These are phyloP conservation scores for Pythium volutum DNA, from an alignment of 352 stramenopile species.

Conservation along the genomic window DNA sequence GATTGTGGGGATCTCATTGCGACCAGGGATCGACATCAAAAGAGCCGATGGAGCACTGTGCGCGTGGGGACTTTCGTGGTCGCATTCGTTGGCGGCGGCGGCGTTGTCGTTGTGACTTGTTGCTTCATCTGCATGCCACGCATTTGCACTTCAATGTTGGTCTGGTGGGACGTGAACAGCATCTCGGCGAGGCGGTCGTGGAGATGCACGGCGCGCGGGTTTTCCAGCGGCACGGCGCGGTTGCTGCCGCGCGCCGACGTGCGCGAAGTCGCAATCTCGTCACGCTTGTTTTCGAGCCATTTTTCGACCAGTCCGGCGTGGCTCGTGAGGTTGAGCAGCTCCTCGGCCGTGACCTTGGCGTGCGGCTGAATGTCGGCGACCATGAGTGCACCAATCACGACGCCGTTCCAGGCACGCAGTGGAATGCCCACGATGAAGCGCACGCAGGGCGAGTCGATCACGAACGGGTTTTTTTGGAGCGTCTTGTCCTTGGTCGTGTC, in stretches of 20 bases:
- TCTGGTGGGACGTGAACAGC: slow-evolving; percentile 24
- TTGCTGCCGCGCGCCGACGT: neutral
- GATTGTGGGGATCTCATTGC: too few species aligned
- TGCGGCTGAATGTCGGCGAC: slow-evolving; percentile 47
- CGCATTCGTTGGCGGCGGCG: neutral
- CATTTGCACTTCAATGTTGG: slow-evolving; percentile 20
- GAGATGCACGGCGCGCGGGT: slow-evolving; percentile 6
- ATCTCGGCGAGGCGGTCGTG: slow-evolving; percentile 23
- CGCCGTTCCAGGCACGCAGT: slow-evolving; percentile 42
- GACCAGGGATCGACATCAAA: neutral
- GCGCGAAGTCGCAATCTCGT: slow-evolving; percentile 1
- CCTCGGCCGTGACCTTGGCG: slow-evolving; percentile 15
- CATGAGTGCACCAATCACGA: slow-evolving; percentile 54
- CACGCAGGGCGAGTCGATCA: slow-evolving; percentile 44
- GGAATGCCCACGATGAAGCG: slow-evolving; percentile 59
- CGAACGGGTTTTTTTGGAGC: slow-evolving; percentile 54
- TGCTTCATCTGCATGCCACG: slow-evolving; percentile 23
- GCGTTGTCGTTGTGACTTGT: slow-evolving; percentile 1
- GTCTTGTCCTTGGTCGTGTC: slow-evolving; percentile 41
- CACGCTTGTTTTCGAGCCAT: slow-evolving; percentile 19
- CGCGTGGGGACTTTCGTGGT: neutral
- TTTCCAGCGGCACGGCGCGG: slow-evolving; percentile 2
- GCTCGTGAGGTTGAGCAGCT: slow-evolving; percentile 1
- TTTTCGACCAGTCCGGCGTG: slow-evolving; percentile 17
- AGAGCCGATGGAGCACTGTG: neutral